Percentiles rank a stretch among this genome's conserved stretches.
phyloP scores from a whole-genome alignment of 2,329 filamentous ascomycete species.

The Boeremia lycopersici region DNA sequence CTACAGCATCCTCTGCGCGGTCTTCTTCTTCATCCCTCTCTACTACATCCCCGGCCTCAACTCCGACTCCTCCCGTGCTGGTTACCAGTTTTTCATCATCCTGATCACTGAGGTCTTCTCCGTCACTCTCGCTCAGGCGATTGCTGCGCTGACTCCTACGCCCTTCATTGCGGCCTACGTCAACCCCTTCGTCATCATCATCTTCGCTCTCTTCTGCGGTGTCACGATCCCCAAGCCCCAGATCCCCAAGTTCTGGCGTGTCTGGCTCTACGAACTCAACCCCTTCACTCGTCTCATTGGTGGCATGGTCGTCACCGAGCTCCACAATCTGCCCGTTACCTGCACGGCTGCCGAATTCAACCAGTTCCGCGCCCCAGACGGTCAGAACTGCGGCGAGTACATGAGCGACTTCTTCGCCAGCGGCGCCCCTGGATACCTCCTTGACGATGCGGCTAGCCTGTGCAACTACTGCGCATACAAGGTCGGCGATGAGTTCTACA shows the following conservation, averaged over 20 bases:
- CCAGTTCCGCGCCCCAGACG: slow-evolving; percentile 68
- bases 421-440: slow-evolving; percentile 75
- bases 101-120: slow-evolving; percentile 84
- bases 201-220: slow-evolving; percentile 85
- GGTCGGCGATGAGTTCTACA: slow-evolving; percentile 80
- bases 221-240: slow-evolving; percentile 79
- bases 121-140: slow-evolving; percentile 74
- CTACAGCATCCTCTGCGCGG: slow-evolving; percentile 79
- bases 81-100: slow-evolving; percentile 86
- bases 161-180: slow-evolving; percentile 79
- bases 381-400: slow-evolving; percentile 75
- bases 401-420: slow-evolving; percentile 71
- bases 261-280: slow-evolving; percentile 82
- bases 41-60: slow-evolving; percentile 86
- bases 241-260: slow-evolving; percentile 79
- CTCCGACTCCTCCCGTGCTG: slow-evolving; percentile 66
- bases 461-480: slow-evolving; percentile 86
- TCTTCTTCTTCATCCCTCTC: slow-evolving; percentile 79
- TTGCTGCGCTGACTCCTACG: slow-evolving; percentile 77
- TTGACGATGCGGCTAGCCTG: slow-evolving; percentile 65
- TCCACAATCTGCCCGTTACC: slow-evolving; percentile 67
- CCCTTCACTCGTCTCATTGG: slow-evolving; percentile 83
- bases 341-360: slow-evolving; percentile 70
- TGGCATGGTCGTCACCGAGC: slow-evolving; percentile 78
- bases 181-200: slow-evolving; percentile 69